Evolutionary conservation across 257 asterid genomes (phyloP).

Genomic region (Knoxia roxburghii): DNA sequence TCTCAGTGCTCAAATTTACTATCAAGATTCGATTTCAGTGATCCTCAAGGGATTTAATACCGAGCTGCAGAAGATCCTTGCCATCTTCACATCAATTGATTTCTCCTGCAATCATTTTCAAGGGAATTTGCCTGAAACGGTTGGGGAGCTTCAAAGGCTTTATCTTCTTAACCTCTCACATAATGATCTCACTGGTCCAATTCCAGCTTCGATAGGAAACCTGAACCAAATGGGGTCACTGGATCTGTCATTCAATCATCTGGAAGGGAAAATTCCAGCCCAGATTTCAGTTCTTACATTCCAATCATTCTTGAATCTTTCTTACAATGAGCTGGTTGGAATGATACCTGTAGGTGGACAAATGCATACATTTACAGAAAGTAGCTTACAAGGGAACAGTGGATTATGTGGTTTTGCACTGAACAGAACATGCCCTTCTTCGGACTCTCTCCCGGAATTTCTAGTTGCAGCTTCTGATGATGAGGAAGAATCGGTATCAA

Average conservation of each 20-base stretch:
- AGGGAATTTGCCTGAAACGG: slow-evolving; percentile 33
- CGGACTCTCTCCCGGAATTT: not conserved
- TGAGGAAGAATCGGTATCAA: not conserved
- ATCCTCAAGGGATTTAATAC: slow-evolving; percentile 25
- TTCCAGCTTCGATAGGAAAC: slow-evolving; percentile 31
- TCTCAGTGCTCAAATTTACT: not conserved
- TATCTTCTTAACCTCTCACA: slow-evolving; percentile 36
- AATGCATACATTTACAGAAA: slow-evolving; percentile 22
- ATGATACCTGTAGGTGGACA: slow-evolving; percentile 32
- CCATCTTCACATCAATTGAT: slow-evolving; percentile 36
- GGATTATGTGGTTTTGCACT: slow-evolving; percentile 28
- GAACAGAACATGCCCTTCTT: slow-evolving; percentile 6
- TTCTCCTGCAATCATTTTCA: slow-evolving; percentile 43
- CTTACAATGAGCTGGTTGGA: slow-evolving; percentile 30
- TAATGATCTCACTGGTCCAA: slow-evolving; percentile 29
- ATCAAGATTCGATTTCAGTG: slow-evolving; percentile 25
- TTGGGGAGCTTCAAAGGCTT: slow-evolving; percentile 35
- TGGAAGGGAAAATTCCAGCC: slow-evolving; percentile 27
- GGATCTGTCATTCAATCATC: slow-evolving; percentile 35
- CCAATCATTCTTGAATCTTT: slow-evolving; percentile 31
- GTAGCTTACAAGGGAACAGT: slow-evolving; percentile 28
- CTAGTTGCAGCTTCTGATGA: slow-evolving; percentile 3
- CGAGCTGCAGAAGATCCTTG: slow-evolving; percentile 19
- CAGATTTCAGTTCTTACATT: slow-evolving; percentile 26
- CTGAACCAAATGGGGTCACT: slow-evolving; percentile 31